Base-by-base conservation (phyloP, 768 basidiomycete species). In the Tricholomella constricta region DNA sequence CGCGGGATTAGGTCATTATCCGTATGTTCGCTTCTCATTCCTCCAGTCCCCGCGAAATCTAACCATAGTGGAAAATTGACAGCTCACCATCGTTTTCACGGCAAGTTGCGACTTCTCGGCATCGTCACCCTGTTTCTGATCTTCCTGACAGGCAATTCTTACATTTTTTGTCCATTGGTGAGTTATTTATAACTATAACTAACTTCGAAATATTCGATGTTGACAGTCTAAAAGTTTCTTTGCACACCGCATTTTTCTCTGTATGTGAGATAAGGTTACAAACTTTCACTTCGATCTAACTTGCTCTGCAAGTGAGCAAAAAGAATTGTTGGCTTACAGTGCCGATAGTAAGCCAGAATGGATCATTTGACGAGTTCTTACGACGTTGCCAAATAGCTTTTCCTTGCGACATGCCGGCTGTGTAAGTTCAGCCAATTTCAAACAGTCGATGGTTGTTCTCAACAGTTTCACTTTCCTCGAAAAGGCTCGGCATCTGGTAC, bases 101-200 rank as follows among this genome's bases (percentile, higher is more conserved):
- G 63, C 58, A 20, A 49, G 49, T 49, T 2, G 7, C 6, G 26
- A 37, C n/a, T 22, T 6, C n/a, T 35, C 27, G 17, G 17, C 22
- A 22, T 6, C 20, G 15, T 37, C n/a, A 6, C 2, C 12, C 29
- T 17, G 12, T 8, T 11, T 19, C 17, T 36, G 17, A 52, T n/a
- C 5, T 23, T 11, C 25, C 14, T 43, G 1, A 31, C 32, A 63
- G 62, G 66, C 63, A 12, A 55, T 70, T n/a, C 59, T 67, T 41
- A 70, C 69, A 0, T 62, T 65, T 50, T 35, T 65, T 42, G 68
- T 68, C 23, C 68, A 69, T 44, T 63, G 59, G 65, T 68, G 38
- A 34, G 65, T 51, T 37, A 1, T 19, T 12, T 32, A 34, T 29
- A 20, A 44, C 20, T 29, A 15, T 23, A 5, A 15, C n/a, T n/a